Evolutionary conservation across 345 rosid species (phyloP).

Genomic region (Brassica juncea): DNA sequence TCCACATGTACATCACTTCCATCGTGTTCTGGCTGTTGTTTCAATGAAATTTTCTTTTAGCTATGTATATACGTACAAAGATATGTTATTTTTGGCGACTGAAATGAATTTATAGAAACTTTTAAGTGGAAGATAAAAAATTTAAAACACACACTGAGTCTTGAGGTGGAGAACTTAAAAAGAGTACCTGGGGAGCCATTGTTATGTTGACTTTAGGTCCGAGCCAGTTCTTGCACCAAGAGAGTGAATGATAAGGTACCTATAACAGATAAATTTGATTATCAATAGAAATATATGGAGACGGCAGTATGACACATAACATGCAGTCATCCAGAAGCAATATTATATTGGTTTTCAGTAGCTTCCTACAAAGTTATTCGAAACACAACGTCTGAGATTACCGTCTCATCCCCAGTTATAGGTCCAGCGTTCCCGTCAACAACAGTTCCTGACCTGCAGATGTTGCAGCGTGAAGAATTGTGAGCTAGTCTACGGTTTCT

Average conservation of each 20-base stretch:
- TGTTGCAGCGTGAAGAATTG: conserved; percentile 24
- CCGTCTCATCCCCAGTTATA: conserved; percentile 94
- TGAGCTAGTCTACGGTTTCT: conserved; percentile 18
- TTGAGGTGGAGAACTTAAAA: not conserved
- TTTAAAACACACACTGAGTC: not conserved
- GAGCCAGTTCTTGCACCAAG: conserved; percentile 97
- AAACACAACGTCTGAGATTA: conserved; percentile 41
- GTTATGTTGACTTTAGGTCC: conserved; percentile 88
- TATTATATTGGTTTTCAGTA: not conserved
- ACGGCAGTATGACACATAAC: not conserved
- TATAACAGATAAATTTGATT: conserved; percentile 35
- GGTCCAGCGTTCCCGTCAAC: conserved; percentile 92
- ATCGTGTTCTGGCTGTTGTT: conserved; percentile 88
- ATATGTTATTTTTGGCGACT: conserved; percentile 9
- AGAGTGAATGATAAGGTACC: conserved; percentile 95
- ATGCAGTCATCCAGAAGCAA: not conserved
- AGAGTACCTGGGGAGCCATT: conserved; percentile 88
- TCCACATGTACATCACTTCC: conserved; percentile 88
- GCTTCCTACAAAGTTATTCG: conserved; percentile 8
- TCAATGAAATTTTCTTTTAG: conserved; percentile 7
- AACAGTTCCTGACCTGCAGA: conserved; percentile 79
- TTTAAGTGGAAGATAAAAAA: not conserved
- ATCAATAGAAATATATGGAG: conserved; percentile 6
- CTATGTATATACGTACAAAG: not conserved
- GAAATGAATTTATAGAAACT: not conserved